Base-by-base conservation (phyloP, 2,329 filamentous ascomycete genomes). In the Claviceps monticola region DNA sequence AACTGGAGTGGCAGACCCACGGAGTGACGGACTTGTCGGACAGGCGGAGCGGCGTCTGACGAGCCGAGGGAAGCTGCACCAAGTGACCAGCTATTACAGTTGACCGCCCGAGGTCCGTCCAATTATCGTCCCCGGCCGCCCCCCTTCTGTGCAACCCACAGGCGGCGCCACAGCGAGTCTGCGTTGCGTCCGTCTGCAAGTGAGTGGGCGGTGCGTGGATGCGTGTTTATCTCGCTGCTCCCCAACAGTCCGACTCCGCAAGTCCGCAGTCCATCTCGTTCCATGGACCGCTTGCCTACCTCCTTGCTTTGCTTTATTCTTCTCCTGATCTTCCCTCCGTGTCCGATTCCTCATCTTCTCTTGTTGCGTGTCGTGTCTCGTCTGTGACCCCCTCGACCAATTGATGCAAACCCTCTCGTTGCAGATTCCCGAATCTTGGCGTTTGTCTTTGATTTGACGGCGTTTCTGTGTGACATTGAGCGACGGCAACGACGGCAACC, bases 391-490 rank as follows among this genome's bases (percentile, higher is more conserved):
- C 29, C 29, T 34, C 29, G 29, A 34, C 19, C 11, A 39, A 37
- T 45, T 50, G 49, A 39, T 4, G 29, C 29, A 11, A 34, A 34
- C 29, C 29, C 9, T 34, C 29, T 34, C 29, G 29, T 50, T 50
- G 49, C 42, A 38, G 16, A 29, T 16, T 26, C 9, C 7, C 17
- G 38, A 9, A 36, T 23, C 23, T 21, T n/a, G 45, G 49, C 42
- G 42, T 50, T 49, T 46, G 49, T 50, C 29, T 39, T 34, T 50
- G 23, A 38, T 21, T 21, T 38, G 42, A 38, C 34, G 36, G 36
- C 49, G 43, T 46, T 46, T 51, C 43, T 46, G 49, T 51, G 49
- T 9, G 19, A 46, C 43, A 21, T 46, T 46, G 49, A 46, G 49
- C 42, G 49, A 51, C 43, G 37, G 21, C 42, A 26, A 38, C 42